A percentile compares a stretch with the other conserved stretches of the same genome.
phyloP scores from a whole-genome alignment of 176 grass and related monocot genomes.

The Ampelocalamus luodianensis region DNA sequence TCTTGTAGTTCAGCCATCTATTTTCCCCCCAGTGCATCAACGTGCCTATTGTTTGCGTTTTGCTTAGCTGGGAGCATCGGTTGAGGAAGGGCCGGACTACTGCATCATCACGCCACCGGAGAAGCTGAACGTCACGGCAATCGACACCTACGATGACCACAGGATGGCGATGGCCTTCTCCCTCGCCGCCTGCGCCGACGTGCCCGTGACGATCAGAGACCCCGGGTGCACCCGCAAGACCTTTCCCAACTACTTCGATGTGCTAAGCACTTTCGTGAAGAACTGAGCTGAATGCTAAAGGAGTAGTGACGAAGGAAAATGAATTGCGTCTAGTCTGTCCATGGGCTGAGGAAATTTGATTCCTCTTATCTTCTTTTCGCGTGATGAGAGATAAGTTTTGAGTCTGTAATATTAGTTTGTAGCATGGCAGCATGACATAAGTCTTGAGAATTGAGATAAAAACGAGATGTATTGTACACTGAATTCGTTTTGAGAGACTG shows the following conservation, averaged over 20 bases:
- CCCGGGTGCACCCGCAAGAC: conserved; percentile 96
- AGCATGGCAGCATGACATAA: background rate
- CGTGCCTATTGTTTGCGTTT: background rate
- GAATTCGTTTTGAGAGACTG: background rate
- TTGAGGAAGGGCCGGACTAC: conserved; percentile 96
- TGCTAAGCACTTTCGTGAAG: conserved; percentile 76
- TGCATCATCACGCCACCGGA: conserved; percentile 94
- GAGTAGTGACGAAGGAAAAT: background rate
- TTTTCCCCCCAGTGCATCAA: background rate
- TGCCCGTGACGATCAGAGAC: conserved; percentile 84
- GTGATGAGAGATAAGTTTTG: conserved; percentile 23
- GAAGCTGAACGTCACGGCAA: conserved; percentile 74
- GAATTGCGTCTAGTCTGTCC: background rate
- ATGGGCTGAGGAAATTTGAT: background rate
- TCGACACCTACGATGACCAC: conserved; percentile 95
- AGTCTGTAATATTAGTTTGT: conserved; percentile 27
- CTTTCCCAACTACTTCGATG: conserved; percentile 95
- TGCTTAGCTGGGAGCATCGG: conserved; percentile 73
- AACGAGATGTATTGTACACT: conserved; percentile 23
- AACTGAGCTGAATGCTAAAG: conserved; percentile 24
- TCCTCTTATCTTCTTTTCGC: background rate
- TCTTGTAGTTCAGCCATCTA: background rate
- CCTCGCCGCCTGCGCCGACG: conserved; percentile 75
- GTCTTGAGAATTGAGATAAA: background rate
- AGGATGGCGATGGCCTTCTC: conserved; percentile 99